Evolutionary conservation across 345 rosid species (phyloP).

Genomic region (Passiflora organensis): DNA sequence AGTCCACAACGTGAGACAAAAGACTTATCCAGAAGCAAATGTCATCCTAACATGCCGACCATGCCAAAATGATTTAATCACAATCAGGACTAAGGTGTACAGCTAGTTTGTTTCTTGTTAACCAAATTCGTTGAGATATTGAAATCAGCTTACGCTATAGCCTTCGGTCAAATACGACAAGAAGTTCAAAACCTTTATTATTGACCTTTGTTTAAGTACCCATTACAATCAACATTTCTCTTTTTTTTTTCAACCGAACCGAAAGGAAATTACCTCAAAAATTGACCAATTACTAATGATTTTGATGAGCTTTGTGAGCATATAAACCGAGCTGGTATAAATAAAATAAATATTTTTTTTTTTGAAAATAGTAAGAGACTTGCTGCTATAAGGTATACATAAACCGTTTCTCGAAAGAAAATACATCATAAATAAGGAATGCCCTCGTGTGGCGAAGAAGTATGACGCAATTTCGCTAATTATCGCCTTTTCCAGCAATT

Average conservation of each 20-base stretch:
- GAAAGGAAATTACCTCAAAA: too few relatives aligned
- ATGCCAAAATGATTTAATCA: too few relatives aligned
- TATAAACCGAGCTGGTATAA: constrained; percentile 13
- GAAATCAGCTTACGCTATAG: too few relatives aligned
- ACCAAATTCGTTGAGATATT: constrained; percentile 18
- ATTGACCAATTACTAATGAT: too few relatives aligned
- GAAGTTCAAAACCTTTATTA: too few relatives aligned
- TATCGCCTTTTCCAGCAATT: constrained; percentile 23
- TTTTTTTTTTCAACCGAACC: too few relatives aligned
- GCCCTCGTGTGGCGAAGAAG: constrained; percentile 23
- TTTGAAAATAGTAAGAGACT: background rate
- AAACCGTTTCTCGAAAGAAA: constrained; percentile 25
- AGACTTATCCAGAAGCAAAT: too few relatives aligned
- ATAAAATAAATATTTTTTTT: too few relatives aligned
- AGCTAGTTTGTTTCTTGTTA: constrained; percentile 1
- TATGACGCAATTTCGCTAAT: constrained; percentile 27
- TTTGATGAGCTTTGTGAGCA: background rate
- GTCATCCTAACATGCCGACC: background rate
- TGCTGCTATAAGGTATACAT: constrained; percentile 22
- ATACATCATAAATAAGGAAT: constrained; percentile 28
- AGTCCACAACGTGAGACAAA: too few relatives aligned
- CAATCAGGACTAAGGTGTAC: background rate
- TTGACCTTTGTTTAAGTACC: too few relatives aligned
- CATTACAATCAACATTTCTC: too few relatives aligned
- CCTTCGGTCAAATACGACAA: too few relatives aligned